phyloP scores from a whole-genome alignment of 1,284 basidiomycete genomes.

The Pyrrhoderma lamaoense region DNA sequence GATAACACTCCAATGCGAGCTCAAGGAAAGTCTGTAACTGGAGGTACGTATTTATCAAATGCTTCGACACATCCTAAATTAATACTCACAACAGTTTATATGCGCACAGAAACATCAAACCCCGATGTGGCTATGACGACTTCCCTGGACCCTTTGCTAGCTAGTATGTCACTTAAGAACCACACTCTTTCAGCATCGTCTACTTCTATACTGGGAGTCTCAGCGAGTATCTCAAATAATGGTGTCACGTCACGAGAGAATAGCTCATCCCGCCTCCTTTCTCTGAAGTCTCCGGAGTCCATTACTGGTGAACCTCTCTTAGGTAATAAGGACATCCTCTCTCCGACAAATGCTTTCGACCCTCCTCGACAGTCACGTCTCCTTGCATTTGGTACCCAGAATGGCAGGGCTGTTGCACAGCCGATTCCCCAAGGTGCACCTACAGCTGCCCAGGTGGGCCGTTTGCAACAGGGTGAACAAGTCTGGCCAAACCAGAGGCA shows the following conservation, averaged over 20 bases:
- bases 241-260: constrained; percentile 19
- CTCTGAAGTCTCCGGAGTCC: constrained; percentile 21
- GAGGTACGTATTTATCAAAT: constrained; percentile 2
- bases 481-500: constrained; percentile 9
- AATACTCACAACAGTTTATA: background rate
- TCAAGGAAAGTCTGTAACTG: background rate
- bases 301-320: constrained; percentile 18
- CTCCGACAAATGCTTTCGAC: constrained; percentile 38
- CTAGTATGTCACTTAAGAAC: constrained; percentile 4
- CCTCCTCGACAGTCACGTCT: constrained; percentile 66
- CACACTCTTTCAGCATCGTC: background rate
- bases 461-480: constrained; percentile 13
- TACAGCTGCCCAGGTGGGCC: constrained; percentile 6
- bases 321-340: constrained; percentile 13
- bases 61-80: background rate
- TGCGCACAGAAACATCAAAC: background rate
- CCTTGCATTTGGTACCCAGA: constrained; percentile 51
- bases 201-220: background rate
- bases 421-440: constrained; percentile 10
- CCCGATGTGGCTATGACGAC: background rate
- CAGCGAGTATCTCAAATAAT: constrained; percentile 7
- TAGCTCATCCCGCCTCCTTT: constrained; percentile 24
- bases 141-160: constrained; percentile 2
- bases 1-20: constrained; percentile 1
- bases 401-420: constrained; percentile 6